These are phyloP conservation scores for Claviceps quebecensis DNA, from an alignment of 2,329 filamentous ascomycete species.

Conservation along the genomic window DNA sequence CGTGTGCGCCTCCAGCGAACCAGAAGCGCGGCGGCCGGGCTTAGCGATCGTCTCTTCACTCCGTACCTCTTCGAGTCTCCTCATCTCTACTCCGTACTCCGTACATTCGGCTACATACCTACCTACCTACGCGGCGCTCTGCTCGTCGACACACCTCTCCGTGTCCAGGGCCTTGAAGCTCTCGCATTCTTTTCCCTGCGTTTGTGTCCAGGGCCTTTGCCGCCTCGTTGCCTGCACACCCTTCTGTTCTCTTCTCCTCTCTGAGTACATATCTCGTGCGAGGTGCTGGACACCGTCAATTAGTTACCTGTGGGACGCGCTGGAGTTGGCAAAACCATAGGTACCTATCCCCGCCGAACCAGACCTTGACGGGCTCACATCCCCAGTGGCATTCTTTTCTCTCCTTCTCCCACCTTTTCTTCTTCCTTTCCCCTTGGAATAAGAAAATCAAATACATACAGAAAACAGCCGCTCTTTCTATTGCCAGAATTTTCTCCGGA, in stretches of 20 bases:
- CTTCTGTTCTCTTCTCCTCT: neutral
- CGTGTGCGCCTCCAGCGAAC: conserved; percentile 6
- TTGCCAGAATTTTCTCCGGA: neutral
- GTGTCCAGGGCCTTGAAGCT: neutral
- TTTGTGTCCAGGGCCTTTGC: neutral
- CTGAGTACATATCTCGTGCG: no score
- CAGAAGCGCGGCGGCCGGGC: conserved; percentile 9
- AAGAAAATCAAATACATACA: neutral
- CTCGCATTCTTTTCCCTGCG: neutral
- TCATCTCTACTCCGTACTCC: neutral
- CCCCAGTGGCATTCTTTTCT: neutral
- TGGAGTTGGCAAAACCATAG: no score
- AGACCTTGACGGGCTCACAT: neutral
- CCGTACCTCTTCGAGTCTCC: neutral
- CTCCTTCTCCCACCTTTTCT: neutral
- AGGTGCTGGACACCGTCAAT: no score
- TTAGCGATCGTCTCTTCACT: conserved; percentile 9
- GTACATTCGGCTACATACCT: neutral
- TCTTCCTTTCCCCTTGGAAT: neutral
- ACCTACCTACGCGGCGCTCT: no score
- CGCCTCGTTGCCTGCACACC: neutral
- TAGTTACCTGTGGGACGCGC: no score
- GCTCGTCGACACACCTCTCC: neutral
- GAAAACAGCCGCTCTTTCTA: neutral
- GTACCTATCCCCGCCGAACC: neutral